Evolutionary conservation across 2,329 filamentous ascomycete species (phyloP), one percentile per base, ranked within the genome.

Genomic region (Calonectria fujianensis): DNA sequence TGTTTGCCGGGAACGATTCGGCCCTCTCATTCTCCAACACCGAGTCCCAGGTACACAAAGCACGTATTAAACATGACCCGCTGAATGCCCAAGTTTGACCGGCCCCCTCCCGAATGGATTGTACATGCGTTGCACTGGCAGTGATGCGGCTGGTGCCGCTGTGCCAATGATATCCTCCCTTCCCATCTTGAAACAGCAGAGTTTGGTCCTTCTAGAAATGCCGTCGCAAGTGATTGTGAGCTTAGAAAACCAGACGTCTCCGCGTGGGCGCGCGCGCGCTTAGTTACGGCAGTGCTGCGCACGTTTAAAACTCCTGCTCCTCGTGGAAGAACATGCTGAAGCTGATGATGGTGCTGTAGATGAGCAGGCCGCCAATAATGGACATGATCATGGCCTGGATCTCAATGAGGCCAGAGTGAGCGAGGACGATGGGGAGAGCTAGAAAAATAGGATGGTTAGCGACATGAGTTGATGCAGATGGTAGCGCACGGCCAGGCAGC

Each of bases 241-340:
- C 10, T 35, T 52, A 50, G 29, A 32, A 37, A 48, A 18, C 27
- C 31, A 45, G 41, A 20, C 14, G n/a, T 64, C 18, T 20, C 45
- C 27, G 54, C 35, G 48, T 68, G 54, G 52, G 61, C 61, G 32
- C 41, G 51, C 27, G 63, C 20, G 61, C 20, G 45, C 45, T 24
- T 29, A 29, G 11, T 31, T 24, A 27, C 29, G 11, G 24, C 35
- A 45, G 18, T 20, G 16, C 37, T 10, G 57, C 37, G 7, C 39
- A 24, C 39, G 31, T 81, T 87, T 87, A 98, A 85, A 98, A 99
- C 81, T 98, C 97, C 83, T 98, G 94, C 85, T 98, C 96, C 86
- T 98, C 96, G 84, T 96, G 94, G 90, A 99, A 99, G 88, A 98
- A 99, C 93, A 98, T 94, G 79, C 94, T 94, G 86, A 99, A 99